Base-by-base conservation (phyloP, 371 early-diverging fungal genomes). In the Rhizomucor pusillus region DNA sequence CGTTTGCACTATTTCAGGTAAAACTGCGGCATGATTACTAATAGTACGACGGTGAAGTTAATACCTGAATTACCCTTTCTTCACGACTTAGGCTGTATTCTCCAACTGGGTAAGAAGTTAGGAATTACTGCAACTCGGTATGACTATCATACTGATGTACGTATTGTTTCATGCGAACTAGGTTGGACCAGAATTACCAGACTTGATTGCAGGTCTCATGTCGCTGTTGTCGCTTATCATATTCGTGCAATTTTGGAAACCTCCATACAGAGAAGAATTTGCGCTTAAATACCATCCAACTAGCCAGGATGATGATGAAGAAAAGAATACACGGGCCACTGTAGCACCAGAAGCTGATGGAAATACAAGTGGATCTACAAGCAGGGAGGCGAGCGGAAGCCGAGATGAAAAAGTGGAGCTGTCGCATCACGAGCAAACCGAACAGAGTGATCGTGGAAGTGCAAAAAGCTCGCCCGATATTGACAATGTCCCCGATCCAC, bases 211-310 rank as follows among this genome's bases (percentile, higher is more conserved):
- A 40, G 79, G 75, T 47, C 55, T 78, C 12, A 63, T 64, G 3
- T 78, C 75, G 14, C 50, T 78, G 20, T 43, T 75, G 12, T 36
- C 67, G 14, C 48, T 69, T 14, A 53, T 78, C 25, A 45, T 54
- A 1, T 73, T 78, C 64, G 79, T 78, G 5, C 79, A 73, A 35
- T 78, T 65, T 40, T 78, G 79, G 79, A 78, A 73, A 20, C 79
- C 79, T 0, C 59, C 59, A 25, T 74, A 72, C 48, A 56, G 70
- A 29, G 60, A 66, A 19, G 75, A 78, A 54, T 78, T 45, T 43
- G 29, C 7, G 29, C 29, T 29, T 7, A 29, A 29, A 7, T 29
- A 29, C 7, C 29, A 29, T 29, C 7, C 29, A 7, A 29, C 29
- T 7, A 29, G 5, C 7, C 29, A 29, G 29, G 29, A 29, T 7